Percentiles rank a stretch among this genome's conserved stretches.
Evolutionary conservation across 202 grass and related monocot genomes (phyloP).

Genomic region (Zoysia matrella): DNA sequence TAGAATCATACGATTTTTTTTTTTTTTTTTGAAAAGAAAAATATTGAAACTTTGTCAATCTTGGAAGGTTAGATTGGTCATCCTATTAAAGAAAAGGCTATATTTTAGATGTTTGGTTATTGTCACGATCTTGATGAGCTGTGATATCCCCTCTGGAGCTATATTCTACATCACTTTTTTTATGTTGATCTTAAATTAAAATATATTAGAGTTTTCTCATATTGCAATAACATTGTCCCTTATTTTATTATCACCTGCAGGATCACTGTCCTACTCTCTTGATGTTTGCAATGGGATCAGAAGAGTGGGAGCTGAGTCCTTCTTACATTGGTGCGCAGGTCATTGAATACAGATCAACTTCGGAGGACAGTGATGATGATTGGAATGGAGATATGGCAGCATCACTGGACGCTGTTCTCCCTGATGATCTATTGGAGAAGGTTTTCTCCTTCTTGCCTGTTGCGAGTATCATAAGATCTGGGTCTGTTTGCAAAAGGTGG

Average conservation of each 20-base stretch:
- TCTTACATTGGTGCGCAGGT: slow-evolving; percentile 52
- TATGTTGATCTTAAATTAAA: slow-evolving; percentile 10
- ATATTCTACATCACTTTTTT: not conserved
- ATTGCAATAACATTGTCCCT: not conserved
- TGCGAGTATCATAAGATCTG: slow-evolving; percentile 72
- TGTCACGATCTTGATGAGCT: slow-evolving; percentile 18
- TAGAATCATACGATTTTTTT: not conserved
- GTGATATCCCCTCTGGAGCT: not conserved
- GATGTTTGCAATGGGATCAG: slow-evolving; percentile 53
- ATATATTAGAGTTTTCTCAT: not conserved
- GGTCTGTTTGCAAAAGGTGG: slow-evolving; percentile 86
- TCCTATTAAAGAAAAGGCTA: not conserved
- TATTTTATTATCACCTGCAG: slow-evolving; percentile 46
- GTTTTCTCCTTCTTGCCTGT: slow-evolving; percentile 82
- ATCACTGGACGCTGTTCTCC: slow-evolving; percentile 61
- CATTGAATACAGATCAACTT: slow-evolving; percentile 29
- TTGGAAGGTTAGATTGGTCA: too few species aligned
- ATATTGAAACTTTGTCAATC: slow-evolving; percentile 13
- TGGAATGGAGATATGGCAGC: slow-evolving; percentile 27
- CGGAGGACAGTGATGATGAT: slow-evolving; percentile 48
- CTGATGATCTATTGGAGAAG: slow-evolving; percentile 89
- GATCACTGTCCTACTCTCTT: slow-evolving; percentile 21
- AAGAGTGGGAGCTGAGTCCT: slow-evolving; percentile 62
- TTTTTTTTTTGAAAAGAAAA: not conserved
- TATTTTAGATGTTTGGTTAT: slow-evolving; percentile 21